Base-by-base conservation (phyloP, 768 basidiomycete species). In the Suillus cothurnatus region DNA sequence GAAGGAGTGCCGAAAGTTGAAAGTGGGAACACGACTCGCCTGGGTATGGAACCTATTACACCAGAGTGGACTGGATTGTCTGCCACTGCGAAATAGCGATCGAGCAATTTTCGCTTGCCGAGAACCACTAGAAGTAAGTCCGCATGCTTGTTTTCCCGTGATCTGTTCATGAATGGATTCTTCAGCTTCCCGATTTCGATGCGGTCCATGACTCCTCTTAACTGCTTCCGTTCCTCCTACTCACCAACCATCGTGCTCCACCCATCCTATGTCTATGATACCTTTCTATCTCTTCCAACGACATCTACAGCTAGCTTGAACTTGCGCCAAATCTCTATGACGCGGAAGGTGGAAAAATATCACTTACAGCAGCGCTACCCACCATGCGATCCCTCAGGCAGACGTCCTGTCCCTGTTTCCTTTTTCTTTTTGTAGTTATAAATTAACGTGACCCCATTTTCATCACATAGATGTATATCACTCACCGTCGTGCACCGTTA, bases 51-150 rank as follows among this genome's bases (percentile, higher is more conserved):
- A 32, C 59, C 41, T 23, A 66, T 43, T 38, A 56, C 53, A 31
- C 64, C 65, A 1, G 69, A 66, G 66, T 67, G 21, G 52, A 67
- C 66, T 50, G 58, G 32, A 11, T 36, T 58, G 26, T 47, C 66
- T 49, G 43, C 50, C 53, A 43, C 65, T 32, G 60, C 67, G 50
- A 74, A 23, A 61, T 69, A 71, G 62, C 28, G 58, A 71, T 67
- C 31, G 57, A 43, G 31, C 41, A 55, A 61, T 19, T 26, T 65
- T 34, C 21, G 21, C 52, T 41, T 65, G 31, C 58, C 62, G 43
- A 36, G 57, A 62, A 57, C 64, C 41, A 19, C 63, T 55, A 43
- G 56, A 68, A 66, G 75, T 71, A 43, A 59, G 61, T 57, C 59
- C 66, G 41, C 62, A 52, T 47, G 19, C 15, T 38, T 39, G 47